Evolutionary conservation across 2,329 filamentous ascomycete species (phyloP), one percentile per base, ranked within the genome.

Genomic region (Waltergamsia citrina): DNA sequence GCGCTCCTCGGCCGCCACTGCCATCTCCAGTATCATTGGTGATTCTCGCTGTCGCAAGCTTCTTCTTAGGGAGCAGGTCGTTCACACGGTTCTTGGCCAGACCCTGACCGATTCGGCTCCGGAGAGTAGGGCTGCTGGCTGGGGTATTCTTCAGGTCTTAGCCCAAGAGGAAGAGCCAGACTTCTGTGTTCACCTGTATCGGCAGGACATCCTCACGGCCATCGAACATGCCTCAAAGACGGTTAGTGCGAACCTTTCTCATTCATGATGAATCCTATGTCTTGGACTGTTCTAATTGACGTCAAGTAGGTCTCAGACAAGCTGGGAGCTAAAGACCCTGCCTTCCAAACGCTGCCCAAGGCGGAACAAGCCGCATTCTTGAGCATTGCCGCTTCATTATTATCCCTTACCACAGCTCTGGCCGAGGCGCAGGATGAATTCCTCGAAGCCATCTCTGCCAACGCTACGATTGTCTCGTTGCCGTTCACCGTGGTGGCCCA

Each of bases 41-140:
- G 74, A 82, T 44, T 48, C 64, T 19, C 70, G 63, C 43, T 79
- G 73, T 47, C 67, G 78, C 41, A 81, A 81, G 53, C 52, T 83
- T 36, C 63, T 83, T 16, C 59, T 82, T 39, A 63, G 77, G 16
- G 78, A 83, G 54, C 74, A 80, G 52, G 63, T 83, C 42, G 75
- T 82, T 28, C 69, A 68, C 44, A 70, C 71, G 34, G 52, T 83
- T 28, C 64, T 82, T 39, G 74, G 67, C 21, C 72, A 81, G 59
- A 79, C 74, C 20, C 56, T 82, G 36, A 76, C 74, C 17, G 78
- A 83, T 48, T 59, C 67, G 24, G 73, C 65, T 37, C 59, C 79
- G 34, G 76, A 81, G 54, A 75, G 74, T 44, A 66, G 73, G 31
- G 71, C 75, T 28, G 73, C 76, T 15, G 78, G 75, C n/a, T 83